Conservation (phyloP, 139 green algal species). For the Chlamydomonas schloesseri region DNA sequence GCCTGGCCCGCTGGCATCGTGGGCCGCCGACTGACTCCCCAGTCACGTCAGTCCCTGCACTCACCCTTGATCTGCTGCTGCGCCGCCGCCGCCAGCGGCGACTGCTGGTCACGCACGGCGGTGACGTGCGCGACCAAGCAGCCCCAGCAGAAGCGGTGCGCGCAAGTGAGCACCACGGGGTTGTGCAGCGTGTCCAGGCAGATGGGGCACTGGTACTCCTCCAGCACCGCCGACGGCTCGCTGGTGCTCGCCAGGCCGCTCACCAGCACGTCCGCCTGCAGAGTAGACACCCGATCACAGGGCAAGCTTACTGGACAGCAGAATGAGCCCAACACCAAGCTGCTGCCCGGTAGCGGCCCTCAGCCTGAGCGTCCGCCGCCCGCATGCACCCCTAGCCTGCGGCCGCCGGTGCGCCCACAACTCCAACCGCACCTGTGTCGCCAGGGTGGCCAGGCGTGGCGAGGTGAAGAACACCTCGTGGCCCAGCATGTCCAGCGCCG, state of each 20-base stretch:
- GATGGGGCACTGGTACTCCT: constrained; percentile 75
- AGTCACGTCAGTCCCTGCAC: neutral
- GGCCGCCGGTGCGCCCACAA: too few species aligned
- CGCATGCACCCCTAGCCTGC: too few species aligned
- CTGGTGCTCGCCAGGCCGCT: constrained; percentile 18
- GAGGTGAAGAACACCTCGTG: constrained; percentile 86
- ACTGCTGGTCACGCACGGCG: constrained; percentile 29
- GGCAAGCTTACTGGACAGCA: too few species aligned
- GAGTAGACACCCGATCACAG: too few species aligned
- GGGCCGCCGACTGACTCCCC: too few species aligned
- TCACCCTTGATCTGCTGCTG: neutral
- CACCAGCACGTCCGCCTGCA: constrained; percentile 72
- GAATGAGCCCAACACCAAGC: too few species aligned
- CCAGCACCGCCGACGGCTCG: constrained; percentile 30
- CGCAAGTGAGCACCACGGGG: constrained; percentile 86
- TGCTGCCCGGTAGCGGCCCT: too few species aligned
- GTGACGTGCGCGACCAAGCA: constrained; percentile 79
- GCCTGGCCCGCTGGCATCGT: too few species aligned
- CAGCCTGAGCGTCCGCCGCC: too few species aligned
- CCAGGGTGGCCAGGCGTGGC: constrained; percentile 73
- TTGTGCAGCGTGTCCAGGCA: constrained; percentile 86
- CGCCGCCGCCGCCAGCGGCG: neutral
- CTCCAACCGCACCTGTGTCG: constrained; percentile 62
- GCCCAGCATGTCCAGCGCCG: constrained; percentile 74
- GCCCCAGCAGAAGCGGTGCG: constrained; percentile 88